Base-by-base conservation (phyloP, 768 basidiomycete genomes). In the Calocera cornea region DNA sequence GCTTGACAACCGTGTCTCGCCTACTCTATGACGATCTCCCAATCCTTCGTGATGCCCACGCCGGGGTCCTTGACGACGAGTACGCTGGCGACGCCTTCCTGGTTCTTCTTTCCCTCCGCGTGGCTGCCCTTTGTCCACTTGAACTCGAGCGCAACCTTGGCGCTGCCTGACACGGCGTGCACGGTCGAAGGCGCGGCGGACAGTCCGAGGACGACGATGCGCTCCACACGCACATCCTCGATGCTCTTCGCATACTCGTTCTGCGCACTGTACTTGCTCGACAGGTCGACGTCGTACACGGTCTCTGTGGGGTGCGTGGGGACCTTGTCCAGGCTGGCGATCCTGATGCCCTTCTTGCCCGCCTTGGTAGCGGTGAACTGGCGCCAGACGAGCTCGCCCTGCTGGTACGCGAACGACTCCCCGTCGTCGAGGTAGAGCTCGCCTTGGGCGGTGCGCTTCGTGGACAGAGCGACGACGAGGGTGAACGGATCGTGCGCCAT, bases 401-500 rank as follows among this genome's bases (percentile, higher is more conserved):
- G 74, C 68, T 83, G 78, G 76, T 94, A 87, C 2, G 81, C 78
- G 76, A 86, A 98, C 0, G 88, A 84, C 65, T 88, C 88, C 16
- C 97, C 97, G 71, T 98, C 97, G 75, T 99, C 97, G 67, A 95
- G 83, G 77, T 98, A 99, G 40, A 99, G 81, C 73, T 95, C 90
- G 40, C 97, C 97, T 1, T 73, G 75, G 0, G 95, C 95, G 34
- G 70, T 73, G 31, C 78, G 76, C 1, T 79, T 73, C 60, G 85
- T 83, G 60, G 73, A 72, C 22, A 95, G 80, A 0, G 93, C 91
- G 27, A 95, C 83, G 66, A 88, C 86, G 41, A 98, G 83, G 0
- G 94, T 97, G 81, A 95, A 92, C 0, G 95, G 97, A 74, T 99
- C 97, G 65, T 81, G 77, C 79, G 87, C 90, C 90, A 97, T 95